Conservation (phyloP, 139 green algal genomes). For the Tetradesmus lagerheimii region DNA sequence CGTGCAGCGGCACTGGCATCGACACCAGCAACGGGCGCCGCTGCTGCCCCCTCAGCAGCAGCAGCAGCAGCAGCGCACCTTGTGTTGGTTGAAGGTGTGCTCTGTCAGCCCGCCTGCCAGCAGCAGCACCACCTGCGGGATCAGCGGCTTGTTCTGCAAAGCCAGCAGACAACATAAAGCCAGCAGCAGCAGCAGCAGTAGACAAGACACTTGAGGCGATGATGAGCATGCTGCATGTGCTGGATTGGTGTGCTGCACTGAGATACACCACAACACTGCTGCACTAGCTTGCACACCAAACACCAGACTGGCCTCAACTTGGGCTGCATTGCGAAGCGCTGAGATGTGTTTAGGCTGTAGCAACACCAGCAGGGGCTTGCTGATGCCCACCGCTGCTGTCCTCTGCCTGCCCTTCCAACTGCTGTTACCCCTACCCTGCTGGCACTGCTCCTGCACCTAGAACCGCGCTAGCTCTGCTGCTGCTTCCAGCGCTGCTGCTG, state of each 20-base stretch:
- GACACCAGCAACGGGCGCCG: background rate
- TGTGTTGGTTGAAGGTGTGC: slow-evolving; percentile 54
- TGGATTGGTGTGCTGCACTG: background rate
- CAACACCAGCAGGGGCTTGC: background rate
- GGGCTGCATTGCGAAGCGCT: background rate
- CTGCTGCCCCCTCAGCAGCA: too few relatives aligned
- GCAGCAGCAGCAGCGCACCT: slow-evolving; percentile 43
- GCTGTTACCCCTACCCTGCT: background rate
- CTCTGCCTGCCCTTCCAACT: too few relatives aligned
- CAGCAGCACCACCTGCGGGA: slow-evolving; percentile 72
- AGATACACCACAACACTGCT: background rate
- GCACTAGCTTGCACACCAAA: background rate
- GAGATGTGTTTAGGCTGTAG: background rate
- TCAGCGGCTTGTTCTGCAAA: slow-evolving; percentile 52
- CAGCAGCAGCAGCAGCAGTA: background rate
- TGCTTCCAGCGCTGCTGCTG: background rate
- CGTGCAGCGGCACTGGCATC: background rate
- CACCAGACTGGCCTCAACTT: background rate
- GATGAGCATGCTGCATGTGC: background rate
- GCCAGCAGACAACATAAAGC: background rate
- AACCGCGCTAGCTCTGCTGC: background rate
- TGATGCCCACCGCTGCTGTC: too few relatives aligned
- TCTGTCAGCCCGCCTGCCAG: slow-evolving; percentile 65
- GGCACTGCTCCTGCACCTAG: background rate
- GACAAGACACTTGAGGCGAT: background rate